Evolutionary conservation across 306 rosid genomes (phyloP).

Genomic region (Casuarina equisetifolia): DNA sequence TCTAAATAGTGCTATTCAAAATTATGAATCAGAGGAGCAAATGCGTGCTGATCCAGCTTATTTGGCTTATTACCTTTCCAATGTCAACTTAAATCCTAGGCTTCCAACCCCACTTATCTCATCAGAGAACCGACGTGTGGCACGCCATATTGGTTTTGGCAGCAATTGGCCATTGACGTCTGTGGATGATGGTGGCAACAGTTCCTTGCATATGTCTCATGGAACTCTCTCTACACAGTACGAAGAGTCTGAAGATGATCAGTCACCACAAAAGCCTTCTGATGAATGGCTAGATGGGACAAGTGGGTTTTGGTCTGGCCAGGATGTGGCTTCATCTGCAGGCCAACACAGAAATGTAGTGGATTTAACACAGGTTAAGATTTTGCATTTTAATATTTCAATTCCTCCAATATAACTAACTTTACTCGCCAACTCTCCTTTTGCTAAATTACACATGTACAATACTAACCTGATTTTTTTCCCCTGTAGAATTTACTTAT

Average conservation of each 20-base stretch:
- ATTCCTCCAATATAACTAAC: not conserved
- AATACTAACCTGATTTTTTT: not conserved
- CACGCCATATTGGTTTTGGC: slow-evolving; percentile 50
- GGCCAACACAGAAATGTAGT: slow-evolving; percentile 43
- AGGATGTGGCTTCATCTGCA: slow-evolving; percentile 34
- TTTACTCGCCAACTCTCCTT: not conserved
- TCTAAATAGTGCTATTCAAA: slow-evolving; percentile 45
- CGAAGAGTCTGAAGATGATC: slow-evolving; percentile 73
- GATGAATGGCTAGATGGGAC: slow-evolving; percentile 42
- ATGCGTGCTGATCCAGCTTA: slow-evolving; percentile 53
- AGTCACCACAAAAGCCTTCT: slow-evolving; percentile 45
- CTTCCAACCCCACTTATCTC: slow-evolving; percentile 65
- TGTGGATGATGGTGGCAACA: slow-evolving; percentile 53
- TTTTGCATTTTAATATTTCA: slow-evolving; percentile 22
- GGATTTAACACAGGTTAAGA: slow-evolving; percentile 58
- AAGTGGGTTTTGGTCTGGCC: slow-evolving; percentile 33
- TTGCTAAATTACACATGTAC: not conserved
- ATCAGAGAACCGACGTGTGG: slow-evolving; percentile 54
- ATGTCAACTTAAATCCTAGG: slow-evolving; percentile 69
- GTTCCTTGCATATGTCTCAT: slow-evolving; percentile 44
- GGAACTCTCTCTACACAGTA: slow-evolving; percentile 62
- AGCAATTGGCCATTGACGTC: slow-evolving; percentile 42
- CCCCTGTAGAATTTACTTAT: not conserved
- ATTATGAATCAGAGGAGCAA: slow-evolving; percentile 50
- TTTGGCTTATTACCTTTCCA: slow-evolving; percentile 50